Evolutionary conservation across 345 rosid species (phyloP).

Genomic region (Citrus sp.): DNA sequence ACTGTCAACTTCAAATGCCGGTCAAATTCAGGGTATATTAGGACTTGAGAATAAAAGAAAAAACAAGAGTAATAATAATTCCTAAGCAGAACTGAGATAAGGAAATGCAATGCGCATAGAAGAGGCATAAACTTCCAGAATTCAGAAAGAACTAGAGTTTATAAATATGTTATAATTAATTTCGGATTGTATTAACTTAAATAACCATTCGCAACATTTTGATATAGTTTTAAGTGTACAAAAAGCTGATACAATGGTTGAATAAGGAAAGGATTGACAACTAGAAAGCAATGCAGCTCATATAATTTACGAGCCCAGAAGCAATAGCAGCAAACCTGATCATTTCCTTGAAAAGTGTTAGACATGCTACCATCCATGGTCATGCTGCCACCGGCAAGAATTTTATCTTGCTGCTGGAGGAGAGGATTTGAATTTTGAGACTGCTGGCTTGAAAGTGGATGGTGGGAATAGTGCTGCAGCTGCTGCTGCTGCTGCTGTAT

Average conservation of each 20-base stretch:
- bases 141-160: not conserved
- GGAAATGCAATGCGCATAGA: not conserved
- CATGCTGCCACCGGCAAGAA: conserved; percentile 32
- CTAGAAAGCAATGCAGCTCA: not conserved
- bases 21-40: not conserved
- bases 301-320: conserved; percentile 1
- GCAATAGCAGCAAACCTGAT: conserved; percentile 31
- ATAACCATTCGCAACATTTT: not conserved
- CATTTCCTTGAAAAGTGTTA: conserved; percentile 44
- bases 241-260: not conserved
- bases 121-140: not conserved
- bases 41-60: not conserved
- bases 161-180: not conserved
- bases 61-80: not conserved
- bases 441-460: conserved; percentile 43
- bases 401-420: conserved; percentile 44
- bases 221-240: not conserved
- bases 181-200: not conserved
- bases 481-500: conserved; percentile 46
- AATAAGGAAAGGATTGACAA: not conserved
- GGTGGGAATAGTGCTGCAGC: conserved; percentile 37
- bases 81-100: not conserved
- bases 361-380: conserved; percentile 44
- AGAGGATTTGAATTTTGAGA: conserved; percentile 40
- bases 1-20: not conserved